Base-by-base conservation (phyloP, 2,329 filamentous ascomycete species). In the Epicoccum sorghinum region DNA sequence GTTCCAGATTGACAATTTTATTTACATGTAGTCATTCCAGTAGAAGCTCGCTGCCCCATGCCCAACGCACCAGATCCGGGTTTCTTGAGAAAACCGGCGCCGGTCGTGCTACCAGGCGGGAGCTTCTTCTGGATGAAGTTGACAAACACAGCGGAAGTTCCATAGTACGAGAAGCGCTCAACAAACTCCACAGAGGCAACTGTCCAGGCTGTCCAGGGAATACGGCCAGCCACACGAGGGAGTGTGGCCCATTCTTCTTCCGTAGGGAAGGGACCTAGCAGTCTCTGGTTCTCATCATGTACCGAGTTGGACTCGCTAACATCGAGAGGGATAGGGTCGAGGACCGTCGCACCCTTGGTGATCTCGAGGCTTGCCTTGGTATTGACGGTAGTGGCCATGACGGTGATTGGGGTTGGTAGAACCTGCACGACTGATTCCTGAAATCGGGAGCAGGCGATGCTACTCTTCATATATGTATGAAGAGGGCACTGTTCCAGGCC, bases 1-100 rank as follows among this genome's bases (percentile, higher is more conserved):
- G 4, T 24, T 9, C 12, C 1, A 6, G 35, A 14, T 7, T n/a
- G 5, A 22, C 22, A 3, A 13, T 9, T 7, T 0, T 13, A 57
- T 61, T 45, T 37, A 64, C 59, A 82, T 38, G 78, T 81, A 8
- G 75, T 79, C 60, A 83, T 59, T 55, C 79, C 80, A 35, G 81
- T 83, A 4, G 80, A 79, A 57, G 79, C 80, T 42, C 80, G 78
- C 59, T 86, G 79, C 3, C 83, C 83, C 65, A 83, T 74, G 2
- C 82, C 83, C 3, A 87, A 71, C 40, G 82, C 84, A 61, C 80
- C 73, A 3, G 71, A 68, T 9, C 66, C 67, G 4, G 63, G 62
- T 43, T 69, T 67, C 56, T 66, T 69, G 32, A 71, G 62, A 37
- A 71, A 74, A 2, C 69, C 66, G 29, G 72, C 69, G 40, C 71